A percentile compares a stretch with the other conserved stretches of the same genome.
Evolutionary conservation across 768 basidiomycete species (phyloP).

Genomic region (Pulveroboletus sp.): DNA sequence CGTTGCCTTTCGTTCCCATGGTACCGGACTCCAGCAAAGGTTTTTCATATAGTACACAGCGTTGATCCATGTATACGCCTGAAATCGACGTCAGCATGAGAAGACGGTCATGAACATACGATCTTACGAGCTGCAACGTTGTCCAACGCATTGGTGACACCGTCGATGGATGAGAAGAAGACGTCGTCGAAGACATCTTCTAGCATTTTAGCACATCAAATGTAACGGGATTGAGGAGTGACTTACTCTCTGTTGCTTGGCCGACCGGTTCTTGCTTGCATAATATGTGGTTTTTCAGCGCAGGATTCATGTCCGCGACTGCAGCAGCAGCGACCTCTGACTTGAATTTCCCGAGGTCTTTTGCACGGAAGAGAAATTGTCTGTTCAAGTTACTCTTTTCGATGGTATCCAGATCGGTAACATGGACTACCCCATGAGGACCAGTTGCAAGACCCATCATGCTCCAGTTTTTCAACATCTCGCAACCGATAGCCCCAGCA

Average conservation of each 20-base stretch:
- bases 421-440: constrained; percentile 75
- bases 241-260: constrained; percentile 85
- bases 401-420: constrained; percentile 97
- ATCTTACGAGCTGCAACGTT: constrained; percentile 91
- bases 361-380: constrained; percentile 95
- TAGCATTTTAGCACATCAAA: constrained; percentile 11
- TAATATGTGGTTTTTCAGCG: constrained; percentile 79
- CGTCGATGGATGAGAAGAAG: constrained; percentile 87
- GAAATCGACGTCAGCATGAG: constrained; percentile 5
- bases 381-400: constrained; percentile 99
- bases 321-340: constrained; percentile 90
- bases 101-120: background rate
- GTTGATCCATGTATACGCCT: constrained; percentile 98
- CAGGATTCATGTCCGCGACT: constrained; percentile 95
- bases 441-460: constrained; percentile 95
- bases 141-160: constrained; percentile 96
- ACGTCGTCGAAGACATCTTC: constrained; percentile 82
- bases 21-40: constrained; percentile 97
- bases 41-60: constrained; percentile 95
- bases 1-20: constrained; percentile 96
- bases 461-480: constrained; percentile 99
- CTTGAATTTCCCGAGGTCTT: constrained; percentile 97
- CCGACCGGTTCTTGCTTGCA: constrained; percentile 94
- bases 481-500: constrained; percentile 98
- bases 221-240: background rate